Evolutionary conservation across 257 asterid genomes (phyloP), one percentile per base, ranked within the genome.

Genomic region (Thymus quinquecostatus): DNA sequence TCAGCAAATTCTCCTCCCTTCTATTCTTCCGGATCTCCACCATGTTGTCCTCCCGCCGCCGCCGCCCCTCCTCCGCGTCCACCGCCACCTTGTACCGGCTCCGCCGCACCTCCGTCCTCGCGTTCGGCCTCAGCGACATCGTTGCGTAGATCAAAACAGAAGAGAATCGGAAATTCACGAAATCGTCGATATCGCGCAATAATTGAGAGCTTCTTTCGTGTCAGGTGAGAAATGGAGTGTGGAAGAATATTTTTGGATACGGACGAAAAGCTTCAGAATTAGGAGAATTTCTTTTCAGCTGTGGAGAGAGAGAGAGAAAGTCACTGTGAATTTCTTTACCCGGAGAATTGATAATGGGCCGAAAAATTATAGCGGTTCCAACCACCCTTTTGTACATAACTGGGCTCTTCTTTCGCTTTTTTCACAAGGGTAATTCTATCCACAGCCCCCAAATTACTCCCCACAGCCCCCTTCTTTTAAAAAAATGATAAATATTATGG

Each of bases 61-160:
- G 82, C 28, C 98, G 83, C 6, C 98, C 96, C 76, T 93, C 98
- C 10, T 94, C 98, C 33, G 96, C 95, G 74, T 94, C 99, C 14
- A 94, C 98, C 71, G 98, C 97, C 64, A 94, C 99, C 87, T 91
- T 94, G 77, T 94, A 94, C 75, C 96, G 85, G 83, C 90, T 94
- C 81, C 99, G 92, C 69, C 99, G 96, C 63, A 84, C 93, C 79
- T 94, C 99, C 32, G 92, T 86, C 83, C 78, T 85, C 50, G 91
- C 81, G 75, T 70, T 91, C 28, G 99, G 99, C 78, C 99, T 88
- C 83, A 94, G 80, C 74, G 98, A 94, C 98, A 94, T 93, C 78
- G 80, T 67, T 66, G 55, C 58, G 64, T 61, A 75, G 80, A 77
- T 86, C 84, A 48, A 74, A 74, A 58, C 59, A 12, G 21, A 72